Conservation (phyloP, 2,329 filamentous ascomycete genomes). For the Neonectria faginata region DNA sequence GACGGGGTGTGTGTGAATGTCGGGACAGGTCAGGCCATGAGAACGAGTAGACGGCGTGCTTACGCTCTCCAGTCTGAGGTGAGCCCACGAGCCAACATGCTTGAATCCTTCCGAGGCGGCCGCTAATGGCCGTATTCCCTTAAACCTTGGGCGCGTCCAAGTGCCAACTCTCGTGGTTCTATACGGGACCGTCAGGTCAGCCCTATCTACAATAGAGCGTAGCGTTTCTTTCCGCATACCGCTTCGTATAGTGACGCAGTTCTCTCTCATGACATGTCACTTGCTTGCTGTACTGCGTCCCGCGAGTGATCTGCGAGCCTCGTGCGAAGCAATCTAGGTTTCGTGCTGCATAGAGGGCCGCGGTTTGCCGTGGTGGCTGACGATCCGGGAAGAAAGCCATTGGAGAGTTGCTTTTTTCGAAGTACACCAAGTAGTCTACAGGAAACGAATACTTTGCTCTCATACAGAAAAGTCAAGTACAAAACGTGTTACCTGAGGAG, state of each 20-base stretch:
- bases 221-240: background rate
- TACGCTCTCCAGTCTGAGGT: background rate
- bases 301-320: background rate
- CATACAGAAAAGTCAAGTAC: background rate
- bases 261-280: background rate
- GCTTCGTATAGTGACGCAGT: background rate
- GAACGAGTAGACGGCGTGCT: too few species aligned
- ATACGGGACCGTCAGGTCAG: background rate
- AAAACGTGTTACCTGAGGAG: too few species aligned
- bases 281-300: background rate
- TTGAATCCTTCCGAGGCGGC: background rate
- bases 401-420: background rate
- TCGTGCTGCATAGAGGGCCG: background rate
- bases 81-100: background rate
- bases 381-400: background rate
- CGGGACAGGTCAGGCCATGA: background rate
- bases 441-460: too few species aligned
- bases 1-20: background rate
- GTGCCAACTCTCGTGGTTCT: background rate
- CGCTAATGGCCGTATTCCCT: background rate
- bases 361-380: background rate
- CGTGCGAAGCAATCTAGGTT: background rate
- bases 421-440: too few species aligned
- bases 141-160: background rate
- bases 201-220: background rate